phyloP scores from a whole-genome alignment of 164 flowering plant species.

The Taxillus chinensis region DNA sequence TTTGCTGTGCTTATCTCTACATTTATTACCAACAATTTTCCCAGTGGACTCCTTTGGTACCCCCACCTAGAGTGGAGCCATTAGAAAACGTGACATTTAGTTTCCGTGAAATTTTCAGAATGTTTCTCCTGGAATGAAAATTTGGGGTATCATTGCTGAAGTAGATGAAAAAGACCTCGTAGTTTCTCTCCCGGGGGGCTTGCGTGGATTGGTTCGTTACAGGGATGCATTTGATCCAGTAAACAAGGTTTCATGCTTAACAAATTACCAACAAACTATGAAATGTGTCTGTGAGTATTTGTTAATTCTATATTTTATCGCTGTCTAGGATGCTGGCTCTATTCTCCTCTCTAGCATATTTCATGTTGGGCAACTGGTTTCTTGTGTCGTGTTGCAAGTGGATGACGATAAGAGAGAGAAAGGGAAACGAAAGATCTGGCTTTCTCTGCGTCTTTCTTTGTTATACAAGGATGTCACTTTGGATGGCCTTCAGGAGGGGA shows the following conservation, averaged over 20 bases:
- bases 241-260: not conserved
- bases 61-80: not conserved
- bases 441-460: constrained; percentile 73
- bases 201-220: constrained; percentile 80
- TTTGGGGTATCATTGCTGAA: constrained; percentile 88
- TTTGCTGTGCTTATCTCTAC: not conserved
- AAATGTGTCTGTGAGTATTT: not conserved
- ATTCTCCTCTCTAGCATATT: constrained; percentile 41
- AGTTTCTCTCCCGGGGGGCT: constrained; percentile 84
- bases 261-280: not conserved
- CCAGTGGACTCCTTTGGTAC: not conserved
- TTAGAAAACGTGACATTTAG: not conserved
- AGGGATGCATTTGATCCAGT: constrained; percentile 64
- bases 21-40: no score
- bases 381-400: constrained; percentile 69
- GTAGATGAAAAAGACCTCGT: constrained; percentile 82
- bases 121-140: constrained; percentile 81
- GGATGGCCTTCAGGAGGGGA: constrained; percentile 81
- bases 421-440: constrained; percentile 73
- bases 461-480: constrained; percentile 62
- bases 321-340: constrained; percentile 34
- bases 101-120: constrained; percentile 35
- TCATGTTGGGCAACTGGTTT: constrained; percentile 71
- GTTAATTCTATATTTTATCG: not conserved
- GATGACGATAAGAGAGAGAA: constrained; percentile 72